A percentile compares a stretch with the other conserved stretches of the same genome.
Conservation (phyloP, 148 eudicot species). For the Salicornia ramosissima region DNA sequence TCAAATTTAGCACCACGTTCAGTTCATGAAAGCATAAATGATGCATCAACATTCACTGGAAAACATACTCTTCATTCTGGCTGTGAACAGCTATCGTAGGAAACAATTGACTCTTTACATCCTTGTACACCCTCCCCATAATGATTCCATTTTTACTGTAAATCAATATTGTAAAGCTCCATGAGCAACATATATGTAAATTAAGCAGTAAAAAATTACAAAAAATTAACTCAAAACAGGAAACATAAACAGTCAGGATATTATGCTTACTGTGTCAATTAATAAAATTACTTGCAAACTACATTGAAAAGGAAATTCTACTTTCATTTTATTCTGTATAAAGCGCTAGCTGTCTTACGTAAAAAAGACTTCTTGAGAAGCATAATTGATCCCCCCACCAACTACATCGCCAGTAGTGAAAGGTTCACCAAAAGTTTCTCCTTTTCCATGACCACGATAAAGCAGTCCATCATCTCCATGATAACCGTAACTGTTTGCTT, state of each 20-base stretch:
- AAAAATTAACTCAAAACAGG: background rate
- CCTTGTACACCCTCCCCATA: conserved; percentile 63
- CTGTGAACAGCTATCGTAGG: conserved; percentile 97
- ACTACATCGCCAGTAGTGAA: conserved; percentile 74
- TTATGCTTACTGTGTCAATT: conserved; percentile 10
- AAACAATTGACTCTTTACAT: conserved; percentile 71
- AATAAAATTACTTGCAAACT: conserved; percentile 16
- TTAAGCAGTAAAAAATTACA: background rate
- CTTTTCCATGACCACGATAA: conserved; percentile 82
- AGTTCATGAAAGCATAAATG: background rate
- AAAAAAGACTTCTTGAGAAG: conserved; percentile 84
- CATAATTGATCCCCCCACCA: conserved; percentile 89
- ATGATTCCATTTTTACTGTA: conserved; percentile 75
- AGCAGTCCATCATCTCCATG: conserved; percentile 91
- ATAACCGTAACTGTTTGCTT: conserved; percentile 93
- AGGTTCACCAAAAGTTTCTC: conserved; percentile 78
- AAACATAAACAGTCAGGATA: background rate
- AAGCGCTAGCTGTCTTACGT: conserved; percentile 52
- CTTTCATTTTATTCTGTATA: conserved; percentile 14
- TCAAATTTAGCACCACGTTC: background rate
- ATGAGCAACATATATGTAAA: conserved; percentile 15
- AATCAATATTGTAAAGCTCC: conserved; percentile 11
- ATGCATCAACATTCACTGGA: background rate
- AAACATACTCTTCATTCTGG: conserved; percentile 95
- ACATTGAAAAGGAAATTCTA: conserved; percentile 20